These are phyloP conservation scores for Schizochytrium sp. DNA, from an alignment of 108 stramenopile species.

Conservation along the genomic window DNA sequence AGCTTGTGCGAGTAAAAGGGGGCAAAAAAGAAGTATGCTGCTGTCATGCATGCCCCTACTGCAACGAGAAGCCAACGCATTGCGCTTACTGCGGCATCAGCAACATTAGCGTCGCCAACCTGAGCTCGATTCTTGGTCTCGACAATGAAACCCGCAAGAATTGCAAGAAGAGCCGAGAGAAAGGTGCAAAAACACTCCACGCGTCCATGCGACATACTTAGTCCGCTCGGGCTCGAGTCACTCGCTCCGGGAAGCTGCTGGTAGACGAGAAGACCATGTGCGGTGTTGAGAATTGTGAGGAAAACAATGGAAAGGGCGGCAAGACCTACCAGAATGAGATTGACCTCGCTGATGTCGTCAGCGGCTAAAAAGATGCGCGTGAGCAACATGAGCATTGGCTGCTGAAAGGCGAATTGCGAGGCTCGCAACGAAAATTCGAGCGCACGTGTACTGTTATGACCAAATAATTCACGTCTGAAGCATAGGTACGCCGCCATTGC, in stretches of 20 bases:
- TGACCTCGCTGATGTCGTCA: not conserved
- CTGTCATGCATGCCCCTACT: not conserved
- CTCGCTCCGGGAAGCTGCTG: not conserved
- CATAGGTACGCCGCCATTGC: no score
- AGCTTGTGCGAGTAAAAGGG: not conserved
- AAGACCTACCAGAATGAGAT: not conserved
- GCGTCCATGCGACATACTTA: not conserved
- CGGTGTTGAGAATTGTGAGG: not conserved
- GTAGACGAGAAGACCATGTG: not conserved
- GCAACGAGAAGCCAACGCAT: not conserved
- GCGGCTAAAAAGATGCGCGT: not conserved
- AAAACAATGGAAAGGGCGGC: not conserved
- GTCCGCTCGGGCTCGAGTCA: not conserved
- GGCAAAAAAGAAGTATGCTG: not conserved
- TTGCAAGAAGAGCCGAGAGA: not conserved
- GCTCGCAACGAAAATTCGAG: no score
- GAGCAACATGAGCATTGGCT: no score
- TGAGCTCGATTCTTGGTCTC: not conserved
- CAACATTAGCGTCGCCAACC: no score
- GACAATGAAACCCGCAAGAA: not conserved
- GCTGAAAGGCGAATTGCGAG: no score
- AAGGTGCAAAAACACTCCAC: not conserved
- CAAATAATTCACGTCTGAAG: no score
- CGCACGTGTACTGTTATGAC: no score
- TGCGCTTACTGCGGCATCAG: no score